phyloP scores from a whole-genome alignment of 257 asterid genomes.

The Rubia yunnanensis region DNA sequence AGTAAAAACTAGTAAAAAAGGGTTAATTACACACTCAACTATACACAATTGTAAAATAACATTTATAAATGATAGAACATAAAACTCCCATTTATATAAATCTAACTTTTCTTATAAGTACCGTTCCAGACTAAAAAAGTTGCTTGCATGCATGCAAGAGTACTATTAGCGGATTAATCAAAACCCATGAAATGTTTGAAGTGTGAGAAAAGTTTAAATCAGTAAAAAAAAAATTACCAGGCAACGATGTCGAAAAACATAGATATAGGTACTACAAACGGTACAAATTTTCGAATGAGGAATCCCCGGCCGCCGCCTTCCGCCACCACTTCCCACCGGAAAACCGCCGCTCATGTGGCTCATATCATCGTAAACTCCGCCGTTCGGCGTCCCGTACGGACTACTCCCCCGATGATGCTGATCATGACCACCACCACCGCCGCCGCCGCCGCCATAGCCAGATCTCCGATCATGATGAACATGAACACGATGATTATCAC shows the following conservation, averaged over 20 bases:
- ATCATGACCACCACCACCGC: background rate
- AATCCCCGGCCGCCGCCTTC: conserved; percentile 55
- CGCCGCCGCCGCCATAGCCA: background rate
- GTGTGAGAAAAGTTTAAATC: too few species aligned
- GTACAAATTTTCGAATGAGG: conserved; percentile 83
- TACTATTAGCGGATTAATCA: too few species aligned
- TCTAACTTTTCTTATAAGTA: too few species aligned
- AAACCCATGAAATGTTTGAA: too few species aligned
- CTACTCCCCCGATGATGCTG: conserved; percentile 7
- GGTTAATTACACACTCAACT: too few species aligned
- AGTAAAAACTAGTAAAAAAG: too few species aligned
- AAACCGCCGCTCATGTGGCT: conserved; percentile 37
- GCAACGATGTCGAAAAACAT: conserved; percentile 66
- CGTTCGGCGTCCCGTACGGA: conserved; percentile 13
- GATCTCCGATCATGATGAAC: conserved; percentile 6
- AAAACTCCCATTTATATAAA: too few species aligned
- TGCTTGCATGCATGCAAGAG: too few species aligned
- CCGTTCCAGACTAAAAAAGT: too few species aligned
- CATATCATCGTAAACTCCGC: conserved; percentile 37
- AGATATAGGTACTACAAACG: conserved; percentile 49
- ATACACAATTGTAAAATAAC: too few species aligned
- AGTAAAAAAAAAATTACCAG: conserved; percentile 36
- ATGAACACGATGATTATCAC: background rate
- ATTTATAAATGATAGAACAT: too few species aligned
- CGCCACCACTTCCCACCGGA: conserved; percentile 27